Evolutionary conservation across 768 basidiomycete genomes (phyloP).

Genomic region (Kwoniella sp.): DNA sequence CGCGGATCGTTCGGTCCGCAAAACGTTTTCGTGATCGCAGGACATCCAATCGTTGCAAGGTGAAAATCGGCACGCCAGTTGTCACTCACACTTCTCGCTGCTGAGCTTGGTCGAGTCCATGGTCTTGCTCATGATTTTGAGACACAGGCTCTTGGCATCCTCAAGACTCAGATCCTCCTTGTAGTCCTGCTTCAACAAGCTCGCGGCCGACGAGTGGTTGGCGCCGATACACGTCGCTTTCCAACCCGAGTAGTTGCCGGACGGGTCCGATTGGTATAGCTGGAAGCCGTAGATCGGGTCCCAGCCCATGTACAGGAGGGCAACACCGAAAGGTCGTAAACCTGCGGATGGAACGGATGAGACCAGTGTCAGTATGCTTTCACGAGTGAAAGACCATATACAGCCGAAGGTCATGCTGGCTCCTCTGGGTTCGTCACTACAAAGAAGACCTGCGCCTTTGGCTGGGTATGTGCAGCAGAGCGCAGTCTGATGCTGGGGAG

Average conservation of each 20-base stretch:
- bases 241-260: constrained; percentile 96
- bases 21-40: too few species aligned
- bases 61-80: not conserved
- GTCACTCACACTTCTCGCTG: constrained; percentile 84
- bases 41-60: not conserved
- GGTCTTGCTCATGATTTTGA: constrained; percentile 98
- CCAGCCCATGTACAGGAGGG: constrained; percentile 92
- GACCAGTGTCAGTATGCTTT: too few species aligned
- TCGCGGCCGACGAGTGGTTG: constrained; percentile 70
- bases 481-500: not conserved
- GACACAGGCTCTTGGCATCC: constrained; percentile 86
- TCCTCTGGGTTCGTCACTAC: too few species aligned
- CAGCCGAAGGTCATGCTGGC: constrained; percentile 3
- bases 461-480: too few species aligned
- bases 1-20: too few species aligned
- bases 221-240: constrained; percentile 99
- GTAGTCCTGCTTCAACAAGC: constrained; percentile 92
- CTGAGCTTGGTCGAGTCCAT: constrained; percentile 98
- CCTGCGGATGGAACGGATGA: constrained; percentile 60
- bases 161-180: constrained; percentile 90
- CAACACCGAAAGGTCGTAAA: constrained; percentile 96
- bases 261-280: constrained; percentile 96
- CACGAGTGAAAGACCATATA: too few species aligned
- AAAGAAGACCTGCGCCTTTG: too few species aligned
- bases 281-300: constrained; percentile 96